A percentile compares a stretch with the other conserved stretches of the same genome.
These are phyloP conservation scores for Streptanthus diversifolius DNA, from an alignment of 345 rosid genomes.

Conservation along the genomic window DNA sequence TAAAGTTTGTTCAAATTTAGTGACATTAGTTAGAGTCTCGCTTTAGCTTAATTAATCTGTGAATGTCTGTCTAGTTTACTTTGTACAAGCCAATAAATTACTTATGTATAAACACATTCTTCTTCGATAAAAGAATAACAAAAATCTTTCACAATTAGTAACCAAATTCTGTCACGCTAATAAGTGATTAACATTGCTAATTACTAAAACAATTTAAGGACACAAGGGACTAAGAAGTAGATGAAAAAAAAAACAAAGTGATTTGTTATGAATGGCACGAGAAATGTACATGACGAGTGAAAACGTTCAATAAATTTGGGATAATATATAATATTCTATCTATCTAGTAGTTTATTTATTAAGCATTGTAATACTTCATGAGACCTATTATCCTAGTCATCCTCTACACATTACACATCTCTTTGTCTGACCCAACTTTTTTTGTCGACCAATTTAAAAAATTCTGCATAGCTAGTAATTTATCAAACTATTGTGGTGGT, in stretches of 20 bases:
- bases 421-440: no score
- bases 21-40: no score
- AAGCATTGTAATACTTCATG: slow-evolving; percentile 16
- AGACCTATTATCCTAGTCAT: slow-evolving; percentile 5
- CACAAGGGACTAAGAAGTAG: background rate
- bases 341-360: slow-evolving; percentile 24
- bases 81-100: background rate
- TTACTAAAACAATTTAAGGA: background rate
- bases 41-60: background rate
- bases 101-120: background rate
- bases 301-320: slow-evolving; percentile 18
- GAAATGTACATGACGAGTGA: slow-evolving; percentile 24
- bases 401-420: slow-evolving; percentile 6
- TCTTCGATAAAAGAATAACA: background rate
- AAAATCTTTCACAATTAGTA: background rate
- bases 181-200: background rate
- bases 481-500: background rate
- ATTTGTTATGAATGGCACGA: slow-evolving; percentile 31
- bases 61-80: background rate
- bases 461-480: background rate
- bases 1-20: no score
- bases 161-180: background rate
- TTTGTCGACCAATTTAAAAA: background rate
- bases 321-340: slow-evolving; percentile 1
- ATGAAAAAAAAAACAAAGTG: background rate